Percentiles rank a stretch among this genome's conserved stretches.
Conservation (phyloP, 306 rosid genomes). For the Gillenia trifoliata region DNA sequence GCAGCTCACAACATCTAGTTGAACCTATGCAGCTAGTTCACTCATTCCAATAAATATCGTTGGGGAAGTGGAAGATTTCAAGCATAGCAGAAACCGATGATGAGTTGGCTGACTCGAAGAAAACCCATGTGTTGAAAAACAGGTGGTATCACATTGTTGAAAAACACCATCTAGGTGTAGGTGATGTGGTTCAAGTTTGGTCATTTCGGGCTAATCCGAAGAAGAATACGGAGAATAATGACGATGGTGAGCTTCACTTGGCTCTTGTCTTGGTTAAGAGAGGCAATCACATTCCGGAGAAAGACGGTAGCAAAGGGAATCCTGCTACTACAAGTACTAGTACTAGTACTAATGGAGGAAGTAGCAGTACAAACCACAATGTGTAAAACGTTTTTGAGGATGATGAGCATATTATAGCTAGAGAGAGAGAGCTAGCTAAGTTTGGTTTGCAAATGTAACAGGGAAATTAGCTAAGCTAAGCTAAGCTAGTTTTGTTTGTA, state of each 20-base stretch:
- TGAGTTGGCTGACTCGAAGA: too few relatives aligned
- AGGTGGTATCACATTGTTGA: neutral
- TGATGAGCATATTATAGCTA: too few relatives aligned
- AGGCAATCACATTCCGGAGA: neutral
- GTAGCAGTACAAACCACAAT: neutral
- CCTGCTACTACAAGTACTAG: neutral
- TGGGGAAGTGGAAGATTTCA: neutral
- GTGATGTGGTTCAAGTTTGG: neutral
- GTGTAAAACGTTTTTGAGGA: too few relatives aligned
- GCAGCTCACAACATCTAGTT: too few relatives aligned
- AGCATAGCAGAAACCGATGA: neutral
- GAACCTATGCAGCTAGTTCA: too few relatives aligned
- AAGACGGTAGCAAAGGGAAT: neutral
- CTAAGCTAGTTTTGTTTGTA: too few relatives aligned
- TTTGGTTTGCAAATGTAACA: too few relatives aligned
- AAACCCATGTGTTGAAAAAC: neutral
- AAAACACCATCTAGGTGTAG: neutral
- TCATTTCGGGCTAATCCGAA: neutral
- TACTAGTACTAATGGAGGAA: neutral
- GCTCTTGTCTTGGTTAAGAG: neutral
- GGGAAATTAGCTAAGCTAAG: too few relatives aligned
- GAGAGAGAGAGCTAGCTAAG: too few relatives aligned
- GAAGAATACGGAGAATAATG: neutral
- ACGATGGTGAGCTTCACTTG: neutral
- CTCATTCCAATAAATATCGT: too few relatives aligned